Evolutionary conservation across 257 asterid species (phyloP), one percentile per base, ranked within the genome.

Genomic region (Mentha longifolia): DNA sequence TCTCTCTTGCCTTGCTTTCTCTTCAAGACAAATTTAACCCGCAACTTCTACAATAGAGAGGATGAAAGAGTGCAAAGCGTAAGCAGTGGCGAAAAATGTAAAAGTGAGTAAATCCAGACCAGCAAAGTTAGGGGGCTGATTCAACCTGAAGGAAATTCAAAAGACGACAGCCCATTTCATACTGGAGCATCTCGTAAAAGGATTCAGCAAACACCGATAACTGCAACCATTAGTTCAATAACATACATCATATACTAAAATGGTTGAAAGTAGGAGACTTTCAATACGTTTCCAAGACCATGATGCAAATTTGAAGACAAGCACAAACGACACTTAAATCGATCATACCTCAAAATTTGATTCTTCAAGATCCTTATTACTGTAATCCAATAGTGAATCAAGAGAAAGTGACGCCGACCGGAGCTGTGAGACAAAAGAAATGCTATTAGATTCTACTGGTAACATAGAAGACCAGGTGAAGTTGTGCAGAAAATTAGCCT

Each of bases 351-450:
- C 99, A 79, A 95, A 95, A 63, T 79, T 84, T 39, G 96, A 88
- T 66, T 95, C 99, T 59, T 85, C 97, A 59, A 78, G 83, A 83
- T 89, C 97, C 63, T 88, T 87, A 76, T 79, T 95, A 71, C 80
- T 83, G 80, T 95, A 92, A 83, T 87, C 97, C 92, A 95, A 68
- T 74, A 95, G 95, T 3, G 99, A 89, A 83, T 95, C 99, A 81
- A 95, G 76, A 15, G 99, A 95, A 73, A 91, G 92, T 15, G 99
- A 92, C 73, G 83, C 71, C 47, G 99, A 92, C 59, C 82, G 89
- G 81, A 88, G 69, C 97, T 89, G 97, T 30, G 72, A 71, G 47
- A 45, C 75, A 79, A 66, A 62, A 50, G 64, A 71, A 50, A 50
- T 39, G 41, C 20, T 63, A 57, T 74, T 66, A 63, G 65, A 68